Evolutionary conservation across 192 early-diverging fungal species (phyloP).

Genomic region (Rhizoclosmatium sp.): DNA sequence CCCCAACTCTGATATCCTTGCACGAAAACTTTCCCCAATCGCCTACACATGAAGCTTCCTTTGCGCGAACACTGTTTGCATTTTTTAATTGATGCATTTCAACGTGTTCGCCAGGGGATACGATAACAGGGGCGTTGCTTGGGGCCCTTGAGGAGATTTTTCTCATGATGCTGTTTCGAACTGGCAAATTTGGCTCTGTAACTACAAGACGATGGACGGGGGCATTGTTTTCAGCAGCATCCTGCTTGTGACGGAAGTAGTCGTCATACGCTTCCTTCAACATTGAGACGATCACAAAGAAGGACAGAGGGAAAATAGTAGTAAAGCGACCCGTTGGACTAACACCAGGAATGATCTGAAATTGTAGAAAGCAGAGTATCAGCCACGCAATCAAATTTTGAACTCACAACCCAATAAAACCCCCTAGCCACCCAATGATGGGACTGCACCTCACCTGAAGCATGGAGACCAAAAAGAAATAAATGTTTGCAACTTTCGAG

Average conservation of each 20-base stretch:
- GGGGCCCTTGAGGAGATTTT: neutral
- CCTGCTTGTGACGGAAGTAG: constrained; percentile 43
- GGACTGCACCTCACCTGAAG: constrained; percentile 69
- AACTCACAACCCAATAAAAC: neutral
- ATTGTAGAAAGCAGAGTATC: neutral
- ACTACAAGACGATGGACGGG: constrained; percentile 34
- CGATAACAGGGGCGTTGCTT: neutral
- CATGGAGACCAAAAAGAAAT: constrained; percentile 84
- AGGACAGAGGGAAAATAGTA: constrained; percentile 74
- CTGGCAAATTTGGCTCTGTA: neutral
- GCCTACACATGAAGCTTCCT: neutral
- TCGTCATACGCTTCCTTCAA: constrained; percentile 61
- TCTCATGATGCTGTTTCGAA: neutral
- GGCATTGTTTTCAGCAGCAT: constrained; percentile 43
- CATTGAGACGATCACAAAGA: constrained; percentile 82
- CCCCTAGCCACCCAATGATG: neutral
- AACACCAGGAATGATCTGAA: constrained; percentile 64
- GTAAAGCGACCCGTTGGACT: constrained; percentile 83
- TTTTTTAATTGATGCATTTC: neutral
- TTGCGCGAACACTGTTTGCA: neutral
- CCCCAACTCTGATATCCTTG: constrained; percentile 73
- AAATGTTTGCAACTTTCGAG: constrained; percentile 74
- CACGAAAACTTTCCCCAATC: constrained; percentile 37
- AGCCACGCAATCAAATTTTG: neutral
- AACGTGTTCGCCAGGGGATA: neutral